phyloP scores from a whole-genome alignment of 2,329 filamentous ascomycete genomes.

The Nemania serpens region DNA sequence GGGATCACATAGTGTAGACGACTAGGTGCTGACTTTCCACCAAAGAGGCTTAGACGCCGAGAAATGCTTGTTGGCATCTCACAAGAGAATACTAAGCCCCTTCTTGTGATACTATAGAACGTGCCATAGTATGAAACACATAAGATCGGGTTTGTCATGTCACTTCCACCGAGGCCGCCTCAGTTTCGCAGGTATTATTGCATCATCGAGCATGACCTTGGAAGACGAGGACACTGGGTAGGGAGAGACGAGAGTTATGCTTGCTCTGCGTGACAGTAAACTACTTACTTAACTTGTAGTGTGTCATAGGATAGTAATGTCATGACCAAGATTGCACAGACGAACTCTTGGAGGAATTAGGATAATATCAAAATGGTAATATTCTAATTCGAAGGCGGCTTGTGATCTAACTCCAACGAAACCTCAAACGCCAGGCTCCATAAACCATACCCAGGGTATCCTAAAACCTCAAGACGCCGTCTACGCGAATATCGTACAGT shows the following conservation, averaged over 20 bases:
- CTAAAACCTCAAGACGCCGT: constrained; percentile 12
- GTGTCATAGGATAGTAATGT: not conserved
- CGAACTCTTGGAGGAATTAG: not conserved
- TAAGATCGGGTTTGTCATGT: not conserved
- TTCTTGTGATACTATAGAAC: no score
- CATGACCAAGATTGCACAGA: not conserved
- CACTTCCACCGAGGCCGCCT: not conserved
- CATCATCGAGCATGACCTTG: no score
- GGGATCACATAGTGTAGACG: no score
- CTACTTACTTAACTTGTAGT: no score
- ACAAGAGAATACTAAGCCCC: no score
- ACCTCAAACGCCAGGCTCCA: constrained; percentile 8
- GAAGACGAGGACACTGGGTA: not conserved
- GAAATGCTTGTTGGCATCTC: no score
- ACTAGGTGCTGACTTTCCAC: not conserved
- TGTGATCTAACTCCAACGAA: not conserved
- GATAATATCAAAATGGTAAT: not conserved
- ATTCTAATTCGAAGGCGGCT: no score
- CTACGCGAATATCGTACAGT: constrained; percentile 10
- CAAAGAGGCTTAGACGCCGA: not conserved
- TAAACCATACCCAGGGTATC: constrained; percentile 22
- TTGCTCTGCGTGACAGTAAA: not conserved
- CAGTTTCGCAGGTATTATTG: not conserved
- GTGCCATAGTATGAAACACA: not conserved
- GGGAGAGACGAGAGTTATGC: not conserved